Evolutionary conservation across 2,329 filamentous ascomycete genomes (phyloP), one percentile per base, ranked within the genome.

Genomic region (Meredithiella fracta): DNA sequence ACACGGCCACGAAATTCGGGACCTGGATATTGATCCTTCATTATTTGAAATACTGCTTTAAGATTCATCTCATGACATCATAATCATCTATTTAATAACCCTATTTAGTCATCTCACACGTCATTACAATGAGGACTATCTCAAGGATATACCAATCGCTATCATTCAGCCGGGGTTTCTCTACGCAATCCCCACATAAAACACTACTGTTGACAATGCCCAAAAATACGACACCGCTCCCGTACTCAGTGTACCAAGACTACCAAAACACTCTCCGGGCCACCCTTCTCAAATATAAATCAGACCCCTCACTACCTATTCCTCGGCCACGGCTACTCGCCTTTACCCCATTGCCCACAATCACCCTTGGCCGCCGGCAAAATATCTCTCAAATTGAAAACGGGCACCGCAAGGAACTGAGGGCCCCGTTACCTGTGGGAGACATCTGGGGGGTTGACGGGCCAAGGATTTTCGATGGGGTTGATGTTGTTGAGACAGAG

Each of bases 351-450:
- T 71, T 76, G 34, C 88, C 90, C 1, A 87, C 89, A 50, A 96
- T 92, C 69, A 96, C 91, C 14, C 85, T 90, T 61, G 92, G 92
- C 55, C 84, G 91, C 4, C 85, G 92, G 31, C 89, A 96, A 64
- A 67, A 65, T 5, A 34, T 34, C 29, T 34, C 29, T 11, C 29
- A 34, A 34, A 11, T 34, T 5, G 29, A 34, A 5, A 5, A 5
- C 5, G 29, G 5, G 5, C 38, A 42, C 6, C 6, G 38, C 6
- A 5, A 42, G 15, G 6, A 42, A 20, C 5, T 34, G 11, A 34
- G 5, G 29, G 29, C 29, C 29, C 29, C 29, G 11, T 11, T 34
- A 5, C 11, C 29, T 34, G 29, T 34, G 5, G 29, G 29, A 11
- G 29, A 34, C 11, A 11, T 34, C 6, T 42, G 17, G 11, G 38